phyloP scores from a whole-genome alignment of 352 stramenopile species.

The Lagenidium giganteum region DNA sequence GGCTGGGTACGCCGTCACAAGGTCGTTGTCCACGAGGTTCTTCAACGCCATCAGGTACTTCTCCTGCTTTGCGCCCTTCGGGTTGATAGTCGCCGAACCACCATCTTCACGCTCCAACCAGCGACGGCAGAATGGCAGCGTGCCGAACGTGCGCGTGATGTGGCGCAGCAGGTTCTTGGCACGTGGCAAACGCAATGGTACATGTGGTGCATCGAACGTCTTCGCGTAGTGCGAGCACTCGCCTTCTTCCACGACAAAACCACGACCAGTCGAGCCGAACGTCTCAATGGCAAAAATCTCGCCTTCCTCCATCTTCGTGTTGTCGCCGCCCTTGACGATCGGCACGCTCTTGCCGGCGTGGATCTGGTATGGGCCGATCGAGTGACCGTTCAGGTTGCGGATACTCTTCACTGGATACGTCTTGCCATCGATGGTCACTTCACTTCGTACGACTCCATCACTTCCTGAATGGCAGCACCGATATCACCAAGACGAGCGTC shows the following conservation, averaged over 20 bases:
- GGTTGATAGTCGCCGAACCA: constrained; percentile 90
- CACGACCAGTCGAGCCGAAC: constrained; percentile 88
- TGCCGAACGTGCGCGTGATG: constrained; percentile 99
- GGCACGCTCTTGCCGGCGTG: constrained; percentile 96
- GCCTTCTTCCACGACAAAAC: constrained; percentile 89
- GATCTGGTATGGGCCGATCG: constrained; percentile 97
- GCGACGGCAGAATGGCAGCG: constrained; percentile 96
- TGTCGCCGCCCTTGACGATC: constrained; percentile 92
- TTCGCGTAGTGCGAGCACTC: constrained; percentile 99
- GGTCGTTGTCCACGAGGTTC: constrained; percentile 96
- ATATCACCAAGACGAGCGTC: constrained; percentile 94
- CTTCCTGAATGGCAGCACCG: constrained; percentile 93
- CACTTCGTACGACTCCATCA: constrained; percentile 98
- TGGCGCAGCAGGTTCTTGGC: constrained; percentile 95
- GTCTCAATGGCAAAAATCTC: constrained; percentile 98
- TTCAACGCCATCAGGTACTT: constrained; percentile 98
- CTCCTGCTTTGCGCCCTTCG: constrained; percentile 93
- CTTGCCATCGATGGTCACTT: constrained; percentile 95
- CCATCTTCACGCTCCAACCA: constrained; percentile 97
- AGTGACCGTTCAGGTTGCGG: constrained; percentile 98
- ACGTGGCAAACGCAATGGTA: constrained; percentile 87
- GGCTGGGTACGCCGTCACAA: constrained; percentile 95
- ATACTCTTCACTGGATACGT: constrained; percentile 94
- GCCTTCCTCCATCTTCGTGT: constrained; percentile 97
- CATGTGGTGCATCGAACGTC: constrained; percentile 92